phyloP scores from a whole-genome alignment of 257 asterid genomes.

The Rehmannia glutinosa region DNA sequence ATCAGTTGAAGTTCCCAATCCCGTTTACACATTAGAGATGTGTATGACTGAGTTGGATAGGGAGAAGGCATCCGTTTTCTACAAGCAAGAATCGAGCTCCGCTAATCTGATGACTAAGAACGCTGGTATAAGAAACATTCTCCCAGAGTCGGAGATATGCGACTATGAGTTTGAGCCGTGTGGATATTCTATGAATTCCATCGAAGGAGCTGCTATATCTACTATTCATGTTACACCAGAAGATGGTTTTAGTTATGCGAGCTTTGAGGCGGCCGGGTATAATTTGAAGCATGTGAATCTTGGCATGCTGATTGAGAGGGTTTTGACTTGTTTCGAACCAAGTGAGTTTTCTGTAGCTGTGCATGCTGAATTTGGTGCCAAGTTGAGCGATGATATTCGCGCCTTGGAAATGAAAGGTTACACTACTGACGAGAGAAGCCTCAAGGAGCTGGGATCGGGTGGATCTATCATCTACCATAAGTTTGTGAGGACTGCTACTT shows the following conservation, averaged over 20 bases:
- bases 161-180: constrained; percentile 88
- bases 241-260: constrained; percentile 85
- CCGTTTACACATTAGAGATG: constrained; percentile 74
- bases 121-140: constrained; percentile 71
- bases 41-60: constrained; percentile 81
- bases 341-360: constrained; percentile 57
- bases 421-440: constrained; percentile 31
- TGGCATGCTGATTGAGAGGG: constrained; percentile 51
- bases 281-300: constrained; percentile 37
- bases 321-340: constrained; percentile 62
- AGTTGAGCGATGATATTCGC: constrained; percentile 28
- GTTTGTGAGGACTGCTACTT: constrained; percentile 37
- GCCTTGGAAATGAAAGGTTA: constrained; percentile 45
- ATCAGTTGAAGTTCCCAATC: constrained; percentile 24
- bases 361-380: constrained; percentile 40
- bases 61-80: constrained; percentile 66
- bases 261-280: constrained; percentile 85
- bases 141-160: constrained; percentile 57
- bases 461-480: constrained; percentile 66
- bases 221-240: constrained; percentile 85
- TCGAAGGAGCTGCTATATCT: constrained; percentile 63
- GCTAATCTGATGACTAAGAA: constrained; percentile 50
- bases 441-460: constrained; percentile 57
- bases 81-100: constrained; percentile 45
- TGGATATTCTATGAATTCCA: constrained; percentile 86